Evolutionary conservation across 2,329 filamentous ascomycete species (phyloP).

Genomic region (Penicillium sp.): DNA sequence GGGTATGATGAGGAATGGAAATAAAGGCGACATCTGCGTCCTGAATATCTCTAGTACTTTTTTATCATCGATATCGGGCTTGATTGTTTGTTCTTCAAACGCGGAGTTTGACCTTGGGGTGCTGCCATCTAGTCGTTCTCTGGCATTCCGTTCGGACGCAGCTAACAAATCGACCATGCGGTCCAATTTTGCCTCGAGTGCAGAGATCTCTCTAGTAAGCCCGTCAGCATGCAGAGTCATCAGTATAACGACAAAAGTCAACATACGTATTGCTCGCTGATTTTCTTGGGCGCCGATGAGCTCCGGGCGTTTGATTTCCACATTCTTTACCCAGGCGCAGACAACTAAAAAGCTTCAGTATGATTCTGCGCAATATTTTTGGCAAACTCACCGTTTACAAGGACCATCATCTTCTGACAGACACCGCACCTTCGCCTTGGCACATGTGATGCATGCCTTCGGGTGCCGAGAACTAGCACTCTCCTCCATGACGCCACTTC

Average conservation of each 20-base stretch:
- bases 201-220: conserved; percentile 23
- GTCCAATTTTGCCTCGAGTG: conserved; percentile 31
- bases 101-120: conserved; percentile 5
- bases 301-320: conserved; percentile 24
- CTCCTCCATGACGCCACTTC: conserved; percentile 9
- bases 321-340: conserved; percentile 30
- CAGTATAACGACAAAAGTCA: background rate
- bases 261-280: conserved; percentile 11
- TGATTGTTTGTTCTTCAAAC: background rate
- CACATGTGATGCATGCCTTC: conserved; percentile 22
- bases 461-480: conserved; percentile 12
- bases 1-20: conserved; percentile 30
- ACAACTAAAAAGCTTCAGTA: conserved; percentile 23
- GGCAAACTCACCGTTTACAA: conserved; percentile 17
- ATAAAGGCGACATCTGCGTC: conserved; percentile 22
- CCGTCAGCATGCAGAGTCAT: background rate
- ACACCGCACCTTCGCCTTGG: conserved; percentile 26
- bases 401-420: conserved; percentile 14
- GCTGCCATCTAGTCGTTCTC: background rate
- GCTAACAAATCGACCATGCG: conserved; percentile 28
- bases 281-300: conserved; percentile 22
- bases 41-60: conserved; percentile 14
- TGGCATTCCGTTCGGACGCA: conserved; percentile 14
- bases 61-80: conserved; percentile 11
- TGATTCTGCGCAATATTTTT: background rate